Evolutionary conservation across 805 yeast species (phyloP), one percentile per base, ranked within the genome.

Genomic region (Babjeviella inositovora): DNA sequence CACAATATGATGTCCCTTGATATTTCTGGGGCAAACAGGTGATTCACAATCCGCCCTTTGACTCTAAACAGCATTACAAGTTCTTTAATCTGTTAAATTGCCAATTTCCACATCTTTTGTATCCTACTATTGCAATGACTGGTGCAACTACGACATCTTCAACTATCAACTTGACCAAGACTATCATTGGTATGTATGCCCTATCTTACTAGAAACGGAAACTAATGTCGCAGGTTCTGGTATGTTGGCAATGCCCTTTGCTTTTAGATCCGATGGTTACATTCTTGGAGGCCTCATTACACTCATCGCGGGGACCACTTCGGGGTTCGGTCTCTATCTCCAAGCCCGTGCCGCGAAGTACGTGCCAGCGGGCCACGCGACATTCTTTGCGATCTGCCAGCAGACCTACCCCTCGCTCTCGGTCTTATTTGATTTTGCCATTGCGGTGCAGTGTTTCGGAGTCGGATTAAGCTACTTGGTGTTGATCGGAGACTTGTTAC

Each of bases 111-210:
- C n/a, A n/a, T n/a, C n/a, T n/a, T n/a, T n/a, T n/a, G n/a, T n/a
- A n/a, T n/a, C n/a, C n/a, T n/a, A n/a, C n/a, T n/a, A n/a, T n/a
- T n/a, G n/a, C n/a, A n/a, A n/a, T n/a, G 15, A 17, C 10, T 13
- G 41, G 43, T 5, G 77, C 80, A 3, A 55, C 74, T 8, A 48
- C 59, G 13, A 29, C 39, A 2, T 73, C 85, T 2, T 74, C 87
- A 3, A 50, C 67, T 10, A 53, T 76, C 25, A 75, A 72, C 44
- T 53, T 80, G 18, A 61, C 73, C 25, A 79, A 79, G 48, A 77
- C 90, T 13, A 74, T 79, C 26, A 60, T 79, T 8, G 92, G 92
- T n/a, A n/a, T n/a, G n/a, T n/a, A n/a, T n/a, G n/a, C n/a, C n/a
- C n/a, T n/a, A n/a, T n/a, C n/a, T n/a, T n/a, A n/a, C n/a, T n/a